Conservation (phyloP, 495 filamentous ascomycete genomes). For the Gamarada debralockiae region DNA sequence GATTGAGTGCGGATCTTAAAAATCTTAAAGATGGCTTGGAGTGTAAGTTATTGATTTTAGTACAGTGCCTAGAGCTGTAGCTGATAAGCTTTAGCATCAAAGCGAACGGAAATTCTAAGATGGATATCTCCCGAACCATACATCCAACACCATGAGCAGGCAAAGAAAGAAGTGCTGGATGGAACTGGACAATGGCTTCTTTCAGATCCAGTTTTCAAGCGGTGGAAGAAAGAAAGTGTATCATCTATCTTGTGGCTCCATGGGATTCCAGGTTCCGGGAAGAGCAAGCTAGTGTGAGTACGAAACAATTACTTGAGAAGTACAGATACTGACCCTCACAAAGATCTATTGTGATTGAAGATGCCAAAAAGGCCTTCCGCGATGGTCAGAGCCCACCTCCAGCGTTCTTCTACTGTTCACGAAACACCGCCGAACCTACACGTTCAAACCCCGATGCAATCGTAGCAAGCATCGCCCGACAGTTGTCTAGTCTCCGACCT, state of each 20-base stretch:
- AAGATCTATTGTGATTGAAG: constrained; percentile 21
- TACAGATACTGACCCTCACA: constrained; percentile 2
- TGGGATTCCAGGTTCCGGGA: constrained; percentile 31
- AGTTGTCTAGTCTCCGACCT: constrained; percentile 21
- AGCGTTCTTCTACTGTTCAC: constrained; percentile 20
- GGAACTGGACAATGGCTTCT: constrained; percentile 27
- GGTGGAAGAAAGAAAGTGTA: constrained; percentile 26
- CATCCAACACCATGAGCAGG: constrained; percentile 21
- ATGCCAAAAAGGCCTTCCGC: constrained; percentile 6
- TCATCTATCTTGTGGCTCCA: constrained; percentile 32
- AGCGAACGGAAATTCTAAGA: constrained; percentile 11
- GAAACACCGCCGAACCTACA: constrained; percentile 25
- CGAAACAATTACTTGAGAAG: background rate
- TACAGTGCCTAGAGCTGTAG: background rate
- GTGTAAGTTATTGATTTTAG: constrained; percentile 8
- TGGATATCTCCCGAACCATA: constrained; percentile 23
- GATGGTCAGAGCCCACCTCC: constrained; percentile 6
- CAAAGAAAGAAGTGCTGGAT: constrained; percentile 11
- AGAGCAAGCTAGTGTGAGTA: constrained; percentile 27
- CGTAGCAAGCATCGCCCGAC: constrained; percentile 25
- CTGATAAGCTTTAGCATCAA: constrained; percentile 4
- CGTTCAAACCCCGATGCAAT: constrained; percentile 26
- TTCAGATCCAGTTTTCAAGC: constrained; percentile 13
- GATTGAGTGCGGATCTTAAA: constrained; percentile 17
- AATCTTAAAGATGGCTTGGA: constrained; percentile 20